Evolutionary conservation across 2,329 filamentous ascomycete genomes (phyloP), one percentile per base, ranked within the genome.

Genomic region (Saccharata proteae): DNA sequence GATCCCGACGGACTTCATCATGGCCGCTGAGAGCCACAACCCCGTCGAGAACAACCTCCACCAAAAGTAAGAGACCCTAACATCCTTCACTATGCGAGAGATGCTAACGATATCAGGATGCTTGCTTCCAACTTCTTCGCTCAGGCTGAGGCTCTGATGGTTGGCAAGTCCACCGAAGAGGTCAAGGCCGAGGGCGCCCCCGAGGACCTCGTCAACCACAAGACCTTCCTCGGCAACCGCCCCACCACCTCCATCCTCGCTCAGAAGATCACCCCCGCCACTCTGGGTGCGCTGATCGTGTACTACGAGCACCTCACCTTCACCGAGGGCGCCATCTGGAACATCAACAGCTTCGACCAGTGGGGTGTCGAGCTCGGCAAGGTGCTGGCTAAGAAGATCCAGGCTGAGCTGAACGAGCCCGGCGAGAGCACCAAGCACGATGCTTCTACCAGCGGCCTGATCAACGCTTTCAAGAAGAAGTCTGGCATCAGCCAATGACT

Each of bases 271-370:
- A 93, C 90, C 12, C 90, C 90, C 6, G 83, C 78, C 25, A 85
- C 93, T 49, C 74, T 98, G 28, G 90, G 90, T 52, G 88, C 90
- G 3, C 64, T 98, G 47, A 98, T 98, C 48, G 88, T 85, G 43
- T 98, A 96, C 72, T 98, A 98, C 62, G 90, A 98, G 71, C 90
- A 98, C 64, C 65, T 96, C 39, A 96, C 90, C 35, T 98, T 98
- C 61, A 92, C 83, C 21, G 90, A 98, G 65, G 90, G 90, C 49
- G 88, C 86, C 31, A 70, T 98, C 55, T 98, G 90, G 90, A 93
- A 96, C 65, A 93, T 98, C 69, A 98, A 98, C 74, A 85, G 79
- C 52, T 98, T 96, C 55, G 90, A 98, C 65, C 90, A 98, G 69
- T 98, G 90, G 90, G 90, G 90, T 63, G 90, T 98, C 26, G 90